These are phyloP conservation scores for Astraeus odoratus DNA, from an alignment of 768 basidiomycete genomes.

Conservation along the genomic window DNA sequence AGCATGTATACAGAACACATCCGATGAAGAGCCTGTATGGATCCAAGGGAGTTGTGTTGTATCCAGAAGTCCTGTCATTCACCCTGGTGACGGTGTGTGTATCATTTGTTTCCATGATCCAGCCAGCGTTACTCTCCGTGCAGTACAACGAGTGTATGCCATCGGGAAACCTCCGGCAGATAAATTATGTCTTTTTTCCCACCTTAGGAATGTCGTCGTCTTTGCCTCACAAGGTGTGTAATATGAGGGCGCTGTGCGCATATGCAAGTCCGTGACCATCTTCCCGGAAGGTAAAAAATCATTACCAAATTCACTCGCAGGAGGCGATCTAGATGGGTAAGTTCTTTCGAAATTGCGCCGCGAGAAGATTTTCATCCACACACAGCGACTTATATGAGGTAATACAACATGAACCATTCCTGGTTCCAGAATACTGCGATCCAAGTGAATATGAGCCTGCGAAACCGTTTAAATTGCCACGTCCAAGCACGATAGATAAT, in stretches of 20 bases:
- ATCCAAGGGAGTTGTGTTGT: constrained; percentile 57
- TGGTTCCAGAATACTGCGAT: constrained; percentile 43
- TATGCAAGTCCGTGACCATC: neutral
- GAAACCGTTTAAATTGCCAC: constrained; percentile 30
- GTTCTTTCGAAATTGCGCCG: neutral
- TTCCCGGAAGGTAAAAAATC: constrained; percentile 51
- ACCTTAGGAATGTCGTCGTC: constrained; percentile 66
- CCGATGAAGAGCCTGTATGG: constrained; percentile 44
- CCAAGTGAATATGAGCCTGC: constrained; percentile 48
- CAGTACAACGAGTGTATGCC: constrained; percentile 67
- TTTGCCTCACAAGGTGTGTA: constrained; percentile 52
- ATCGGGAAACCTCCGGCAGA: constrained; percentile 62
- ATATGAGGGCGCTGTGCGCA: no score
- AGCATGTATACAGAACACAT: constrained; percentile 57
- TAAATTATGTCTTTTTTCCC: constrained; percentile 47
- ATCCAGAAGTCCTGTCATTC: constrained; percentile 69
- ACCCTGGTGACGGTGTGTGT: constrained; percentile 63
- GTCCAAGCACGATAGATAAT: constrained; percentile 55
- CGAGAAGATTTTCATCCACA: neutral
- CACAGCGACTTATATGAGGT: constrained; percentile 59
- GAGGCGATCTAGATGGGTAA: constrained; percentile 82
- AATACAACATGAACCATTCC: constrained; percentile 45
- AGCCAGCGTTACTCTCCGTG: constrained; percentile 3
- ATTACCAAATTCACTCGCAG: constrained; percentile 60
- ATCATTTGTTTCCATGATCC: neutral